These are phyloP conservation scores for Microcyclosporella mali DNA, from an alignment of 2,329 filamentous ascomycete species.

Conservation along the genomic window DNA sequence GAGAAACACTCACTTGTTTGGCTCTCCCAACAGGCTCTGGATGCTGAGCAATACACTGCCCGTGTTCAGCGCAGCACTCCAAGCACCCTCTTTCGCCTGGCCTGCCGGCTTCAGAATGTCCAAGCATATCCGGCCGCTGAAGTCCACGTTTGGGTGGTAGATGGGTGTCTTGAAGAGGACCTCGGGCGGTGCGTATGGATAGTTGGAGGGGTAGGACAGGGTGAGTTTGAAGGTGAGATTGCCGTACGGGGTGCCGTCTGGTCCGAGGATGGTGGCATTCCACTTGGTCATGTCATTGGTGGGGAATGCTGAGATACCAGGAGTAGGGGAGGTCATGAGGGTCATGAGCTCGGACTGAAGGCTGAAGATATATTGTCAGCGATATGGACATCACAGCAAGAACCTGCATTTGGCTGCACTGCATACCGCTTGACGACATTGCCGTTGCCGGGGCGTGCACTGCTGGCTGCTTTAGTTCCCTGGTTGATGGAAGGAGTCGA, in stretches of 20 bases:
- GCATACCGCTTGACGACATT: constrained; percentile 45
- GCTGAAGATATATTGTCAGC: constrained; percentile 43
- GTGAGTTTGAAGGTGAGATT: constrained; percentile 84
- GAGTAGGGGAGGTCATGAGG: constrained; percentile 90
- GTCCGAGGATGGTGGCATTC: constrained; percentile 90
- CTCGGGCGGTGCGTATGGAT: constrained; percentile 83
- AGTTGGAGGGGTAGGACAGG: constrained; percentile 85
- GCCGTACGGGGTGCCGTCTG: constrained; percentile 84
- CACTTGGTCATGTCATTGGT: constrained; percentile 86
- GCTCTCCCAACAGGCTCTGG: constrained; percentile 91
- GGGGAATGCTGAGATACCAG: constrained; percentile 92
- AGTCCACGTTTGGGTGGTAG: constrained; percentile 98
- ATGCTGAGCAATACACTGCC: constrained; percentile 87
- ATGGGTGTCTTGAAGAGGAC: constrained; percentile 98
- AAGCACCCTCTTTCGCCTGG: constrained; percentile 61
- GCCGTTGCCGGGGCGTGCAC: constrained; percentile 28
- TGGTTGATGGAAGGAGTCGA: constrained; percentile 29
- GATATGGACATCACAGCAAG: constrained; percentile 1
- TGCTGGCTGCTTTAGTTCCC: constrained; percentile 24
- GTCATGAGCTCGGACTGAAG: constrained; percentile 97
- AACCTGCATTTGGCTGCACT: not conserved
- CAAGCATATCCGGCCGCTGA: constrained; percentile 91
- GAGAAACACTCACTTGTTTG: constrained; percentile 94
- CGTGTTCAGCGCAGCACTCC: constrained; percentile 96
- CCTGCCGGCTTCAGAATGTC: constrained; percentile 73